Evolutionary conservation across 2,329 filamentous ascomycete species (phyloP), one percentile per base, ranked within the genome.

Genomic region (Aspergillus flavus): DNA sequence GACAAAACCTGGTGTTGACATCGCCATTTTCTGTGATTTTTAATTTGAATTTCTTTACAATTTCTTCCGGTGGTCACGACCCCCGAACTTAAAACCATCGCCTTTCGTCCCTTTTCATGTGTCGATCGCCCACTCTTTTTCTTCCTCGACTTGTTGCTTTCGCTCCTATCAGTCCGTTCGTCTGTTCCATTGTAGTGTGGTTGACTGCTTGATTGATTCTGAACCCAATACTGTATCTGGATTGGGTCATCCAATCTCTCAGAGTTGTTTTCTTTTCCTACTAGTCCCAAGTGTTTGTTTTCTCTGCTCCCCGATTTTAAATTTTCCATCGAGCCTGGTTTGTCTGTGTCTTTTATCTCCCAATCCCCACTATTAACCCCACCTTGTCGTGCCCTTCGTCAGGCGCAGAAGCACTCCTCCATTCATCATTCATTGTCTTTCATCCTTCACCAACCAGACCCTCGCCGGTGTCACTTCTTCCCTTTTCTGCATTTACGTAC

Each of bases 321-420:
- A 28, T 19, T 41, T 46, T 56, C 36, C 45, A 6, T 41, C 39
- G 16, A 14, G 23, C 28, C 45, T 45, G 45, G 21, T 43, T 45
- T 45, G 28, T 23, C 54, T 39, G 26, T 63, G 30, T 54, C 57
- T 45, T 61, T 43, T 59, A 21, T 62, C 32, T 53, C 52, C 41
- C 41, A 50, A 60, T 66, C 64, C 57, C 64, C 66, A 66, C 64
- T 59, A 58, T 58, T 59, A 57, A 60, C 65, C 61, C 64, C 63
- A 66, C 63, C 58, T 55, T 58, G 58, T 59, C 48, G 43, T 61
- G 62, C 63, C 61, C 56, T 61, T 66, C 64, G 57, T 68, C 66
- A 66, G 66, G 64, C 64, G 54, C 61, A 58, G 61, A 66, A 59
- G 21, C 46, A 36, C 41, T 57, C 43, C 59, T 61, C 54, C 54